Base-by-base conservation (phyloP, 805 yeast genomes). In the Myxozyma geophila region DNA sequence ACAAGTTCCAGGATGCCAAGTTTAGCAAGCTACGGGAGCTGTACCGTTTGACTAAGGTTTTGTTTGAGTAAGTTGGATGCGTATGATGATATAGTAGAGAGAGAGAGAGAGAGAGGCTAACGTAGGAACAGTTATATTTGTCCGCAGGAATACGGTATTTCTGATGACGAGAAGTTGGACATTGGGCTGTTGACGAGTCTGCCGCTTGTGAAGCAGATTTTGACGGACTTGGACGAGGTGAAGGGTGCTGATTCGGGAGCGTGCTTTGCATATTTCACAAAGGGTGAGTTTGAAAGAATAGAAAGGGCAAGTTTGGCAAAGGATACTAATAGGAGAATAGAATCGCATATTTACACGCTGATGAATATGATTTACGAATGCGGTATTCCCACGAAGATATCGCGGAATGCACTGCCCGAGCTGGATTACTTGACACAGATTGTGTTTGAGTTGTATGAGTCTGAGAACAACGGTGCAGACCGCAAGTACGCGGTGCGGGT, bases 71-170 rank as follows among this genome's bases (percentile, higher is more conserved):
- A 23, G 69, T 41, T 19, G 10, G 35, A 7, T 33, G 5, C 17
- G 5, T 23, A 21, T 44, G 6, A n/a, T 54, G 15, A 21, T 47
- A 43, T n/a, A n/a, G 7, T n/a, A n/a, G n/a, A n/a, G n/a, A n/a
- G n/a, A n/a, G n/a, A n/a, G n/a, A n/a, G n/a, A 17, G 35, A 33
- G 10, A 43, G n/a, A 41, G 35, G 21, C 17, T 43, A 12, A 39
- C 43, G 6, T 39, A n/a, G 13, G 17, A n/a, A 10, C 28, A 62
- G 66, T 58, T 65, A 65, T 73, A 92, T 95, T 54, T 95, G 98
- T 77, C 99, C 99, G 9, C 98, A 95, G 76, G 99, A 95, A 74
- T 95, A 95, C 74, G 99, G 99, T 67, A 95, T 95, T 70, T 91
- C 92, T 68, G 96, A 92, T 73, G 87, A 88, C 71, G 99, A 95